These are phyloP conservation scores for Aphanomyces invadans DNA, from an alignment of 352 stramenopile species.

Conservation along the genomic window DNA sequence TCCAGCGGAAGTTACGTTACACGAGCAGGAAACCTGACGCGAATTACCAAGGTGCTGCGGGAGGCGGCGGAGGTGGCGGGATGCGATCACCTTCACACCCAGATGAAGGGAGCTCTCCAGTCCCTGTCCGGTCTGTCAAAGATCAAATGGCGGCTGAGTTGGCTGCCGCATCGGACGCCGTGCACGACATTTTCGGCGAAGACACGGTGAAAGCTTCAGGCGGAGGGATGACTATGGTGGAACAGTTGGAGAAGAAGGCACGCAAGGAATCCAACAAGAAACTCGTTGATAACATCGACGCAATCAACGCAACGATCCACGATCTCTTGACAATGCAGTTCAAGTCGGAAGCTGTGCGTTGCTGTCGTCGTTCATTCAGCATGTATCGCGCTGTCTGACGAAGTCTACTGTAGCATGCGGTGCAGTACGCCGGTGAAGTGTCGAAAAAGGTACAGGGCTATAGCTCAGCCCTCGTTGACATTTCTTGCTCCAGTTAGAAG, in stretches of 20 bases:
- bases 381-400: background rate
- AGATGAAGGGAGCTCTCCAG: constrained; percentile 1
- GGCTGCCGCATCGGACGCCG: constrained; percentile 62
- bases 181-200: constrained; percentile 80
- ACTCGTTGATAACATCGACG: constrained; percentile 59
- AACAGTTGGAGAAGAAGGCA: constrained; percentile 76
- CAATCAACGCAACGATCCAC: constrained; percentile 53
- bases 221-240: constrained; percentile 81
- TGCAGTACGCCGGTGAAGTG: constrained; percentile 54
- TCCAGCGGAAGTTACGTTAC: too few species aligned
- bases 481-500: constrained; percentile 49
- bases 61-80: constrained; percentile 23
- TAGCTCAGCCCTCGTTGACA: too few species aligned
- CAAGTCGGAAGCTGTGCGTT: constrained; percentile 34
- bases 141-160: constrained; percentile 81
- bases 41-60: background rate
- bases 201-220: constrained; percentile 60
- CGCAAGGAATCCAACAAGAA: constrained; percentile 83
- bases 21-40: too few species aligned
- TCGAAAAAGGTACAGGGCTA: constrained; percentile 16
- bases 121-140: constrained; percentile 43
- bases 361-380: too few species aligned
- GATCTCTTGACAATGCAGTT: constrained; percentile 45
- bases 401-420: constrained; percentile 48
- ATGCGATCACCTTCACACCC: constrained; percentile 15